Percentiles rank a stretch among this genome's conserved stretches.
Conservation (phyloP, 768 basidiomycete genomes). For the Pisolithus sp. region DNA sequence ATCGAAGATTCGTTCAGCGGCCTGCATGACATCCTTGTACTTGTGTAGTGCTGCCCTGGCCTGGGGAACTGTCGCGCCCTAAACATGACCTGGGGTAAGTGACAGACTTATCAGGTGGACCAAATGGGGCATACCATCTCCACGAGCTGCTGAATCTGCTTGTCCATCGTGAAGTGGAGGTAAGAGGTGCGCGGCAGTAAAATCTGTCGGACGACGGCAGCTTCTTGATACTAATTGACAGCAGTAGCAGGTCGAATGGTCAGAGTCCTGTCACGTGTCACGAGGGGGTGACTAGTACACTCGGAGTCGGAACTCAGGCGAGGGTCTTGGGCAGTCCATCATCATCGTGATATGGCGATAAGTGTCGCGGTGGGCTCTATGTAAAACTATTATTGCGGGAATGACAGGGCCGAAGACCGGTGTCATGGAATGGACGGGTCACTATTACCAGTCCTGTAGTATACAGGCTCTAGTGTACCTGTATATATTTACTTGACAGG, state of each 20-base stretch:
- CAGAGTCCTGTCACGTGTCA: neutral
- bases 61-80: constrained; percentile 82
- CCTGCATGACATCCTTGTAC: constrained; percentile 87
- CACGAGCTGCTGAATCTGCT: constrained; percentile 53
- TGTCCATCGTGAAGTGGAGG: constrained; percentile 36
- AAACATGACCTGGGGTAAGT: neutral
- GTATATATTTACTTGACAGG: too few species aligned
- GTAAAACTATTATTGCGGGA: too few species aligned
- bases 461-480: too few species aligned
- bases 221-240: too few species aligned
- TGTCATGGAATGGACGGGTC: too few species aligned
- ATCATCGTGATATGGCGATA: too few species aligned
- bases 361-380: too few species aligned
- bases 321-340: too few species aligned
- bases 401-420: too few species aligned
- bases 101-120: neutral
- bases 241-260: too few species aligned
- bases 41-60: constrained; percentile 77
- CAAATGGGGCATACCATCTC: constrained; percentile 40
- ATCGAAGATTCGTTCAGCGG: constrained; percentile 79
- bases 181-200: neutral
- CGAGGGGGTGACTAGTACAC: neutral
- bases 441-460: too few species aligned
- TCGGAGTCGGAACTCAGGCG: neutral
- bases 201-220: too few species aligned